Evolutionary conservation across 1,284 basidiomycete genomes (phyloP).

Genomic region (Ustilago esculenta): DNA sequence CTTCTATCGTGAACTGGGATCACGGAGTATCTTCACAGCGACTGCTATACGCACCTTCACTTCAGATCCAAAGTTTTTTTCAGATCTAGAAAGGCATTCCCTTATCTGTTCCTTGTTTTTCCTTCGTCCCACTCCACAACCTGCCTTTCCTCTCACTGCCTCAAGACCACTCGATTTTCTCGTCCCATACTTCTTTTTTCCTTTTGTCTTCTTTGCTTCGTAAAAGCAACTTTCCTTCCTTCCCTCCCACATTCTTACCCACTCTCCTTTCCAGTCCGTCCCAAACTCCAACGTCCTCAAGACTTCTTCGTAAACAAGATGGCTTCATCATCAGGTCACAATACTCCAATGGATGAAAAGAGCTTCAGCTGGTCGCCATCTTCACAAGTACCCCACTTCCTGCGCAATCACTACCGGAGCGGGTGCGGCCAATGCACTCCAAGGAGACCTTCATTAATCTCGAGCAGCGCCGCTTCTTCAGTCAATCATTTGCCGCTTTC

Average conservation of each 20-base stretch:
- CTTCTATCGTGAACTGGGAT: too few species aligned
- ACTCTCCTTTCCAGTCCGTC: neutral
- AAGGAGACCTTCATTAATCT: conserved; percentile 9
- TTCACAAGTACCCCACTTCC: conserved; percentile 29
- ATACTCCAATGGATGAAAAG: conserved; percentile 24
- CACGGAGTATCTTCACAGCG: too few species aligned
- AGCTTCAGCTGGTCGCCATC: conserved; percentile 26
- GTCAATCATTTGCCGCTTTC: conserved; percentile 15
- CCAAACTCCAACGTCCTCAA: neutral
- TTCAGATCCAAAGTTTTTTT: too few species aligned
- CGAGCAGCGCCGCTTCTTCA: conserved; percentile 24
- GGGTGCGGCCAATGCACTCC: conserved; percentile 4
- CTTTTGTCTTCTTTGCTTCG: too few species aligned
- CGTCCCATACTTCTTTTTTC: too few species aligned
- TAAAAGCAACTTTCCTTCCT: too few species aligned
- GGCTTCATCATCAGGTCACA: conserved; percentile 20
- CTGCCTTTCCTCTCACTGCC: too few species aligned
- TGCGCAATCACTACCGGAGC: conserved; percentile 24
- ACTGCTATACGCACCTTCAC: too few species aligned
- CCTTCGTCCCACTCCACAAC: too few species aligned
- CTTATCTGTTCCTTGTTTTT: too few species aligned
- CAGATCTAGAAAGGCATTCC: too few species aligned
- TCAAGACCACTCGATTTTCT: too few species aligned
- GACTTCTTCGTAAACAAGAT: conserved; percentile 2
- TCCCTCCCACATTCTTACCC: conserved; percentile 10